Evolutionary conservation across 805 yeast genomes (phyloP), one percentile per base, ranked within the genome.

Genomic region (Cyberlindnera xishuangbannaensis): DNA sequence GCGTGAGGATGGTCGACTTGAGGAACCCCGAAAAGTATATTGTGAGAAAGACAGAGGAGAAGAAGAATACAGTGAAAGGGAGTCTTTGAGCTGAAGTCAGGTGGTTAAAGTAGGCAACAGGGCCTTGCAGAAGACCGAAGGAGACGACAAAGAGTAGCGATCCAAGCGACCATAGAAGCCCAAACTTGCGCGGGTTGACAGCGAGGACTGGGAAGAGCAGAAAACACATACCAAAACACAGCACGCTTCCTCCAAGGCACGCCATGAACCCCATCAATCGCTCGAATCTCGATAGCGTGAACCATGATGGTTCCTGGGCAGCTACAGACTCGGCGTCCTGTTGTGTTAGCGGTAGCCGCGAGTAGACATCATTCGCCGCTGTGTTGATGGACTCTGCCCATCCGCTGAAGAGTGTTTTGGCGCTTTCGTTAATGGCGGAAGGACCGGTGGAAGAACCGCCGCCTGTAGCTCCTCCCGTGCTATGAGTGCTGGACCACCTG

Each of bases 101-200:
- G 55, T 90, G 97, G 30, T 65, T 64, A 26, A 76, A 41, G 55
- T 86, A 92, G 22, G 79, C 78, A n/a, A 76, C 67, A 0, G 97
- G 97, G 0, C 98, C 98, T 63, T 87, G 96, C 15, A 90, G 62
- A 14, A 86, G 75, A 2, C 95, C 97, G 61, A 92, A 92, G 22
- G 95, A 84, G 6, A 84, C 54, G 14, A 92, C 84, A 59, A 92
- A 90, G 28, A 92, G 60, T 11, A 92, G 53, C 2, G 95, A 83
- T 0, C 97, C 98, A 60, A 90, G 64, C 2, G 95, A 77, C 97
- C 98, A 92, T 21, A 82, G 53, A 45, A 78, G 63, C 10, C 95
- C 97, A 55, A 92, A 90, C 57, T 92, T 92, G 30, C 95, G 69
- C 12, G 97, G 98, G 47, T 83, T 80, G 31, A 87, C 61, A 2